These are phyloP conservation scores for Podospora tetraspora DNA, from an alignment of 495 filamentous ascomycete species.

Conservation along the genomic window DNA sequence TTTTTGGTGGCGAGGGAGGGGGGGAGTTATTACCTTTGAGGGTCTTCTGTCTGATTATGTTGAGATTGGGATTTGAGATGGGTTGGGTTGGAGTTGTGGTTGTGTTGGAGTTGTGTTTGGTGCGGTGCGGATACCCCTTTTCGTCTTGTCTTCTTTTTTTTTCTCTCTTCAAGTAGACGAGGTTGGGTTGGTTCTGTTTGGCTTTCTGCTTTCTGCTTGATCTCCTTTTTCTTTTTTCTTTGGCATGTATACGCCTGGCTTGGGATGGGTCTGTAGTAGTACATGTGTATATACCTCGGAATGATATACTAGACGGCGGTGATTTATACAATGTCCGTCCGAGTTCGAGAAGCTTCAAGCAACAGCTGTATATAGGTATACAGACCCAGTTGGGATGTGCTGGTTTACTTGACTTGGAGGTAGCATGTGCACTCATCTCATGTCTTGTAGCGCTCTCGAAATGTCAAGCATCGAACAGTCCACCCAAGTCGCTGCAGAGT, in stretches of 20 bases:
- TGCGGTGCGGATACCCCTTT: neutral
- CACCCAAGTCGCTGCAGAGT: too few relatives aligned
- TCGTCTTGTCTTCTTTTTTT: neutral
- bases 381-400: too few relatives aligned
- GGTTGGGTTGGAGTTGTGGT: neutral
- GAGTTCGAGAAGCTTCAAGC: too few relatives aligned
- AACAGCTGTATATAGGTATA: too few relatives aligned
- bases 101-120: neutral
- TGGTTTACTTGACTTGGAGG: too few relatives aligned
- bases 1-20: slow-evolving; percentile 65
- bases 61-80: too few relatives aligned
- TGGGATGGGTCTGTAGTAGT: neutral
- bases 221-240: neutral
- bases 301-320: neutral
- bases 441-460: too few relatives aligned
- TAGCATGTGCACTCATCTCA: too few relatives aligned
- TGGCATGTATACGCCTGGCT: neutral
- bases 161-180: neutral
- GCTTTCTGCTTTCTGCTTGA: neutral
- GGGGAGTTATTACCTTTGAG: slow-evolving; percentile 34
- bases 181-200: neutral
- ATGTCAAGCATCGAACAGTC: too few relatives aligned
- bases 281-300: neutral
- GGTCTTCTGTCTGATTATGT: too few relatives aligned
- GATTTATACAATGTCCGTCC: too few relatives aligned